phyloP scores from a whole-genome alignment of 2,329 filamentous ascomycete genomes.

The Pseudonectria buxi region DNA sequence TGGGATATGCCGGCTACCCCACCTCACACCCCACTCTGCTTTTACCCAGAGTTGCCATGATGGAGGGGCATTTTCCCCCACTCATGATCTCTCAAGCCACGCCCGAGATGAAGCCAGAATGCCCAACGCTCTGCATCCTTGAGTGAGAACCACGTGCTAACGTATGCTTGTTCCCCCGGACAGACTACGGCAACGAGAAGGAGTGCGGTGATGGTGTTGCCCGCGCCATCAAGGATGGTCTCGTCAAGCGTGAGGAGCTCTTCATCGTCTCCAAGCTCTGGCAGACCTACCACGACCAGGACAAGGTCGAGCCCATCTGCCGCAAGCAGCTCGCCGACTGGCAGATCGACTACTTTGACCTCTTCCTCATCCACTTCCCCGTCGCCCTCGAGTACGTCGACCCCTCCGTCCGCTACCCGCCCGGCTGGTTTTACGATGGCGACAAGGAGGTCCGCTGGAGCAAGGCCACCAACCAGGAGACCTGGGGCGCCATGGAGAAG shows the following conservation, averaged over 20 bases:
- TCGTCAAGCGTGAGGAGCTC: constrained; percentile 78
- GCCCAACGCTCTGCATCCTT: too few relatives aligned
- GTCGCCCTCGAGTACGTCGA: constrained; percentile 80
- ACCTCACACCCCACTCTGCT: too few relatives aligned
- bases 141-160: too few relatives aligned
- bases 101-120: too few relatives aligned
- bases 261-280: constrained; percentile 92
- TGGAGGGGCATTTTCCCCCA: too few relatives aligned
- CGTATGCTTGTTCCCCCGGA: neutral
- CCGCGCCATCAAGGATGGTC: constrained; percentile 71
- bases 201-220: constrained; percentile 71
- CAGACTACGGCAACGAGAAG: constrained; percentile 78
- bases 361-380: constrained; percentile 87
- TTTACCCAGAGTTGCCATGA: too few relatives aligned
- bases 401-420: constrained; percentile 70
- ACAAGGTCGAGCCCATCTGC: constrained; percentile 68
- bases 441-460: constrained; percentile 53
- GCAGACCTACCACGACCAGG: constrained; percentile 82
- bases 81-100: too few relatives aligned
- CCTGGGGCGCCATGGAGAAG: constrained; percentile 73
- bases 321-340: constrained; percentile 75
- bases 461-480: constrained; percentile 71
- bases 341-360: constrained; percentile 83
- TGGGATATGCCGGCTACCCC: too few relatives aligned
- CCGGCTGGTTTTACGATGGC: constrained; percentile 66